A percentile compares a stretch with the other conserved stretches of the same genome.
Conservation (phyloP, 176 grass and related monocot species). For the Saccharum spontaneum region DNA sequence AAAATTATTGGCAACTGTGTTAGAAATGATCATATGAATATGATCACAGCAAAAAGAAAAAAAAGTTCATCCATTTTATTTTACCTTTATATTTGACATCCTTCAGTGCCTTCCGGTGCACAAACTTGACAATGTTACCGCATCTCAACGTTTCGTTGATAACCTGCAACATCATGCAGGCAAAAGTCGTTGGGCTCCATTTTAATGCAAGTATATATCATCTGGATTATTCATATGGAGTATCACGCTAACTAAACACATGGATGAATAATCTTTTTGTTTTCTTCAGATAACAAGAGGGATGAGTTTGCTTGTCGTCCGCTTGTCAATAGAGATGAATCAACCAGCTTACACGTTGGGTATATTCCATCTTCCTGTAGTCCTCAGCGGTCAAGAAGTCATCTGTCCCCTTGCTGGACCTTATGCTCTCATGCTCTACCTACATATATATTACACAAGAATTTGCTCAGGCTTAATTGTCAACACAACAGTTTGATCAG, state of each 20-base stretch:
- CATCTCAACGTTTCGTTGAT: constrained; percentile 81
- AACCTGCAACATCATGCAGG: constrained; percentile 44
- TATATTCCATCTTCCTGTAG: constrained; percentile 97
- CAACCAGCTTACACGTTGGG: constrained; percentile 58
- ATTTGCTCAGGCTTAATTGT: not conserved
- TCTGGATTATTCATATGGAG: not conserved
- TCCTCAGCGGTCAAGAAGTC: constrained; percentile 67
- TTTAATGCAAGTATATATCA: not conserved
- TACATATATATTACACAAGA: constrained; percentile 27
- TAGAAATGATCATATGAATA: not conserved
- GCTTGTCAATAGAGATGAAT: not conserved
- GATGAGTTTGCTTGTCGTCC: not conserved
- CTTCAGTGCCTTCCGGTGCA: constrained; percentile 87
- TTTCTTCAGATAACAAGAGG: not conserved
- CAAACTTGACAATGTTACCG: constrained; percentile 94
- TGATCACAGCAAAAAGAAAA: not conserved
- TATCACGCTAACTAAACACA: not conserved
- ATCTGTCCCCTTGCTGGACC: constrained; percentile 51
- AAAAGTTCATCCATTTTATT: constrained; percentile 28
- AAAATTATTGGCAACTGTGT: not conserved
- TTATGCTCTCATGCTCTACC: constrained; percentile 77
- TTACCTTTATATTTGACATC: constrained; percentile 92
- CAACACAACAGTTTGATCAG: not conserved
- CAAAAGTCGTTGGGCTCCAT: not conserved
- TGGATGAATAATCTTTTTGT: not conserved